Evolutionary conservation across 306 rosid genomes (phyloP).

Genomic region (Vachellia pachyceras): DNA sequence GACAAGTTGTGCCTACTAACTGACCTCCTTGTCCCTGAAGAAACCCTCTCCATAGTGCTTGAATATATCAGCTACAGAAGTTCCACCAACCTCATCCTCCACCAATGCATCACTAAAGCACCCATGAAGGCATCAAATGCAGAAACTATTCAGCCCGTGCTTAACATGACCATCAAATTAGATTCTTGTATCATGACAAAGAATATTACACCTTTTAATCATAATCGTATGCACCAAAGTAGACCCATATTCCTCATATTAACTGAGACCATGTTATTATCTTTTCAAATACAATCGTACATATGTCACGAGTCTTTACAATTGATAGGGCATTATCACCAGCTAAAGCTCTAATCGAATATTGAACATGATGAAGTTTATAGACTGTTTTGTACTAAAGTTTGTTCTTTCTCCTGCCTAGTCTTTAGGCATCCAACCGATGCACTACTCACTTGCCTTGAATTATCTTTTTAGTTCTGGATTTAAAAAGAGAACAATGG

Average conservation of each 20-base stretch:
- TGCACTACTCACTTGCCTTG: too few species aligned
- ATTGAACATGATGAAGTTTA: constrained; percentile 17
- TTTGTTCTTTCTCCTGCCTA: constrained; percentile 17
- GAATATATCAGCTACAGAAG: constrained; percentile 86
- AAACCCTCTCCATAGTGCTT: constrained; percentile 77
- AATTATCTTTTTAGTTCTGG: neutral
- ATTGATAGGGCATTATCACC: constrained; percentile 23
- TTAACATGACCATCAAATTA: constrained; percentile 20
- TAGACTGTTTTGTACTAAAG: constrained; percentile 9
- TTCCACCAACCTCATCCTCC: constrained; percentile 74
- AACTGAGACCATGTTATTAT: constrained; percentile 28
- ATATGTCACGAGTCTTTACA: constrained; percentile 4
- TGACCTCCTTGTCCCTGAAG: constrained; percentile 92
- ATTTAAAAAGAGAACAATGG: constrained; percentile 11
- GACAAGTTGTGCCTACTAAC: constrained; percentile 40
- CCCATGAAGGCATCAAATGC: constrained; percentile 35
- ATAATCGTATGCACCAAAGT: constrained; percentile 23
- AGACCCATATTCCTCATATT: constrained; percentile 30
- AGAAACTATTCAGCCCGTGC: constrained; percentile 40
- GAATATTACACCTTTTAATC: constrained; percentile 26
- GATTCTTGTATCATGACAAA: constrained; percentile 21
- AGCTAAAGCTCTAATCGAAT: constrained; percentile 29
- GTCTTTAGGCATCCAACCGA: constrained; percentile 2
- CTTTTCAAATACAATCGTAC: constrained; percentile 19
- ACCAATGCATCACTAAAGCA: constrained; percentile 77